phyloP scores from a whole-genome alignment of 192 early-diverging fungal species.

The Paraglomus brasilianum region DNA sequence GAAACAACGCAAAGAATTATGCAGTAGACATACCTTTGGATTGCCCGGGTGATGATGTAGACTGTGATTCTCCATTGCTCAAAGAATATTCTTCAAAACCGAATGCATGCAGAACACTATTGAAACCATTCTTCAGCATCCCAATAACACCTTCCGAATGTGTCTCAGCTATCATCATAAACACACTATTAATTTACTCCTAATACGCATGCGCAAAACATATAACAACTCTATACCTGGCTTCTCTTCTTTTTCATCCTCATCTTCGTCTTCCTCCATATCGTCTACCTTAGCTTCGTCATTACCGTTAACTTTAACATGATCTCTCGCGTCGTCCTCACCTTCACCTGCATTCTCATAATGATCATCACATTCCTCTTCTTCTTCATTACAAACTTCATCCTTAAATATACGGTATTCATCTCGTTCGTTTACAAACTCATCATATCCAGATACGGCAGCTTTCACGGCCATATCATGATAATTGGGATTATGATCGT shows the following conservation, averaged over 20 bases:
- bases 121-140: background rate
- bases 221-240: background rate
- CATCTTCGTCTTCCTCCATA: conserved; percentile 19
- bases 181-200: background rate
- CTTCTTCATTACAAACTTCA: conserved; percentile 32
- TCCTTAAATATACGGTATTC: conserved; percentile 23
- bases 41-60: conserved; percentile 32
- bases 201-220: no score
- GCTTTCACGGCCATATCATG: conserved; percentile 67
- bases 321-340: background rate
- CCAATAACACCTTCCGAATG: background rate
- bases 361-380: conserved; percentile 30
- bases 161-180: conserved; percentile 1
- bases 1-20: background rate
- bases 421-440: conserved; percentile 51
- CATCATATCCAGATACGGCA: conserved; percentile 60
- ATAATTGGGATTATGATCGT: conserved; percentile 69
- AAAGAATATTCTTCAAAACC: conserved; percentile 12
- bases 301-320: conserved; percentile 35
- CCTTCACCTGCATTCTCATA: conserved; percentile 30
- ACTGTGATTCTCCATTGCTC: conserved; percentile 30
- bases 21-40: conserved; percentile 5
- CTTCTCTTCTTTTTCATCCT: conserved; percentile 30
- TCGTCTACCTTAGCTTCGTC: conserved; percentile 33
- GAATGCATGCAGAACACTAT: conserved; percentile 10